Conservation (phyloP, 345 rosid species). For the Syzygium aromaticum region DNA sequence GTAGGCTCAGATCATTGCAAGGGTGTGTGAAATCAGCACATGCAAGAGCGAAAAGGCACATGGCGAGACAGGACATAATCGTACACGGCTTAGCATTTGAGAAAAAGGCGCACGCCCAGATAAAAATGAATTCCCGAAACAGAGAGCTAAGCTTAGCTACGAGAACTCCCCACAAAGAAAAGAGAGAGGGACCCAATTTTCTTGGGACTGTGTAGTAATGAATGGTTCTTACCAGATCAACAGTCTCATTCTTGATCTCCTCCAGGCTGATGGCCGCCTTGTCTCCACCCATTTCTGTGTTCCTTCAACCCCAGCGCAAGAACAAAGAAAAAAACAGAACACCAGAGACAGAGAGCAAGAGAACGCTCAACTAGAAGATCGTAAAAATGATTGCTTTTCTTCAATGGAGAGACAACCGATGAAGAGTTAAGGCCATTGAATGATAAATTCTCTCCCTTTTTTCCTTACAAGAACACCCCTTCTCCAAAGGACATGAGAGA, state of each 20-base stretch:
- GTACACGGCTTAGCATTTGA: not conserved
- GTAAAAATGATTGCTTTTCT: not conserved
- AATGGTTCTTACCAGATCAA: slow-evolving; percentile 41
- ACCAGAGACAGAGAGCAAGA: not conserved
- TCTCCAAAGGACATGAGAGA: not conserved
- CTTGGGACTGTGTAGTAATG: not conserved
- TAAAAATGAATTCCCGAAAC: not conserved
- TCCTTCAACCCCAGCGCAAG: not conserved
- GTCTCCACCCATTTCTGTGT: slow-evolving; percentile 12
- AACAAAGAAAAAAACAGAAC: not conserved
- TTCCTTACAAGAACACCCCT: not conserved
- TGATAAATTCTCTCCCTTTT: not conserved
- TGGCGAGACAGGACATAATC: not conserved
- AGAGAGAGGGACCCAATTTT: not conserved
- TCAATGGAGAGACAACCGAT: not conserved
- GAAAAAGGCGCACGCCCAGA: not conserved
- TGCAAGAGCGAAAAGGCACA: not conserved
- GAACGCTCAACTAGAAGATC: not conserved
- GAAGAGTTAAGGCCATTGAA: not conserved
- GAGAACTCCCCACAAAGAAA: not conserved
- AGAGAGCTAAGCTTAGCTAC: not conserved
- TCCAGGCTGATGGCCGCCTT: slow-evolving; percentile 33
- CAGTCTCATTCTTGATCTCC: slow-evolving; percentile 68
- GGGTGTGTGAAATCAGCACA: not conserved
- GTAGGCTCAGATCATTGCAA: not conserved